Evolutionary conservation across 2,329 filamentous ascomycete genomes (phyloP).

Genomic region (Lasiodiplodia theobromae): DNA sequence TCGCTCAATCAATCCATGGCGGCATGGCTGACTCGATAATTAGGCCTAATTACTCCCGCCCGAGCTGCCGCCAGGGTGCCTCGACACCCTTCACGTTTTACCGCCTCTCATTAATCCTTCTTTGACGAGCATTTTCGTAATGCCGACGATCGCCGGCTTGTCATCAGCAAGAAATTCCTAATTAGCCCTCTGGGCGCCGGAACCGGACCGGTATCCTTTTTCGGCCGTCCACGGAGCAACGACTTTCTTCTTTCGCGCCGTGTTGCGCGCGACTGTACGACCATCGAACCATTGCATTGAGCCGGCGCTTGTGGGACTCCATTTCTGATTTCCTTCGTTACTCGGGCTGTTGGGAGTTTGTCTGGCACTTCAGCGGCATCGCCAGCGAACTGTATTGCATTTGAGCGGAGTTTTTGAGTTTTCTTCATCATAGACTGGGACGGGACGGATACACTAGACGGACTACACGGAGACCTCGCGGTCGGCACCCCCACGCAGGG

Average conservation of each 20-base stretch:
- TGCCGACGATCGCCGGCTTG: slow-evolving; percentile 7
- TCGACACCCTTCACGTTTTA: slow-evolving; percentile 25
- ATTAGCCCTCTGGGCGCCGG: background rate
- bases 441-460: slow-evolving; percentile 14
- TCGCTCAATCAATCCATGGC: background rate
- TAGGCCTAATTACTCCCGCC: slow-evolving; percentile 12
- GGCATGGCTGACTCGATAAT: slow-evolving; percentile 10
- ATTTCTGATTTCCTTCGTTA: slow-evolving; percentile 1
- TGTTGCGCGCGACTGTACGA: slow-evolving; percentile 20
- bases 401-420: slow-evolving; percentile 11
- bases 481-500: background rate
- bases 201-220: slow-evolving; percentile 14
- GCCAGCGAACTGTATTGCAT: slow-evolving; percentile 3
- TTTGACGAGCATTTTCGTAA: slow-evolving; percentile 12
- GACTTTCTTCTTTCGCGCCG: slow-evolving; percentile 20
- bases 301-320: slow-evolving; percentile 15
- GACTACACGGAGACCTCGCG: slow-evolving; percentile 13
- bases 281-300: slow-evolving; percentile 18
- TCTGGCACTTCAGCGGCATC: slow-evolving; percentile 12
- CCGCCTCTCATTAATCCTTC: slow-evolving; percentile 19
- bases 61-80: slow-evolving; percentile 22
- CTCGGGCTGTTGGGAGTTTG: slow-evolving; percentile 1
- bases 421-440: slow-evolving; percentile 19
- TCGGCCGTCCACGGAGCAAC: slow-evolving; percentile 22
- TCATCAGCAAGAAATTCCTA: slow-evolving; percentile 10